These are phyloP conservation scores for Fusarium staphyleae DNA, from an alignment of 2,329 filamentous ascomycete species.

Conservation along the genomic window DNA sequence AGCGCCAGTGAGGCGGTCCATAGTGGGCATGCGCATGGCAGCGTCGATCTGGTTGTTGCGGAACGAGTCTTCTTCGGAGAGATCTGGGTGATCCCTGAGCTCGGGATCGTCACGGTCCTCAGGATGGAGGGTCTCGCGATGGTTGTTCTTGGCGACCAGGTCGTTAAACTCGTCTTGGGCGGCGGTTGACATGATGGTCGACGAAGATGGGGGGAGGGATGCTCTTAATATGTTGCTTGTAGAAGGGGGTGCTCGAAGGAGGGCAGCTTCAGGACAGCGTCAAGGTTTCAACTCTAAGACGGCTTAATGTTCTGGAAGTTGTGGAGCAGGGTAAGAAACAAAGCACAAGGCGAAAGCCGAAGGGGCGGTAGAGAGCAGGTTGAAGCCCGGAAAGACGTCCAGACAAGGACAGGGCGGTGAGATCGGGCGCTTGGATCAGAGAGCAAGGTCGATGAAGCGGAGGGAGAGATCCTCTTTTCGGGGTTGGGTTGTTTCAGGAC, in stretches of 20 bases:
- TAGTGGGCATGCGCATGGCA: slow-evolving; percentile 69
- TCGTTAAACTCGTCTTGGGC: slow-evolving; percentile 73
- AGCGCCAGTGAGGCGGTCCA: slow-evolving; percentile 49
- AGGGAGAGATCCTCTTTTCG: slow-evolving; percentile 30
- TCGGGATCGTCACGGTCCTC: slow-evolving; percentile 63
- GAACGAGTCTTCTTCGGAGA: slow-evolving; percentile 63
- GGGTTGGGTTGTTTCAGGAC: slow-evolving; percentile 39
- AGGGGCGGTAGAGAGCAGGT: slow-evolving; percentile 10
- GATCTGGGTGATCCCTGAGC: slow-evolving; percentile 58
- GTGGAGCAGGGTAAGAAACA: slow-evolving; percentile 41
- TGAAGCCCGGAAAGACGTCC: slow-evolving; percentile 16
- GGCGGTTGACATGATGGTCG: slow-evolving; percentile 62
- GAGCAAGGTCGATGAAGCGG: slow-evolving; percentile 30
- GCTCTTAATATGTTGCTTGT: slow-evolving; percentile 40
- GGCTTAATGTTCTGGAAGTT: slow-evolving; percentile 46
- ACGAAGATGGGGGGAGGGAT: slow-evolving; percentile 15
- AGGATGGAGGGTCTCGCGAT: slow-evolving; percentile 57
- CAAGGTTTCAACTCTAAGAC: slow-evolving; percentile 31
- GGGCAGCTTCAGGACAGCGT: slow-evolving; percentile 33
- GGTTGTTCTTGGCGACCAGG: slow-evolving; percentile 64
- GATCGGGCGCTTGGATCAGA: slow-evolving; percentile 36
- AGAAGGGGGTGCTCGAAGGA: slow-evolving; percentile 25
- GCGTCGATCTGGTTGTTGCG: slow-evolving; percentile 65
- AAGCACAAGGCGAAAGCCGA: slow-evolving; percentile 40
- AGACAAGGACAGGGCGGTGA: slow-evolving; percentile 34